Conservation (phyloP, 2,329 filamentous ascomycete genomes). For the Phoma sp. region DNA sequence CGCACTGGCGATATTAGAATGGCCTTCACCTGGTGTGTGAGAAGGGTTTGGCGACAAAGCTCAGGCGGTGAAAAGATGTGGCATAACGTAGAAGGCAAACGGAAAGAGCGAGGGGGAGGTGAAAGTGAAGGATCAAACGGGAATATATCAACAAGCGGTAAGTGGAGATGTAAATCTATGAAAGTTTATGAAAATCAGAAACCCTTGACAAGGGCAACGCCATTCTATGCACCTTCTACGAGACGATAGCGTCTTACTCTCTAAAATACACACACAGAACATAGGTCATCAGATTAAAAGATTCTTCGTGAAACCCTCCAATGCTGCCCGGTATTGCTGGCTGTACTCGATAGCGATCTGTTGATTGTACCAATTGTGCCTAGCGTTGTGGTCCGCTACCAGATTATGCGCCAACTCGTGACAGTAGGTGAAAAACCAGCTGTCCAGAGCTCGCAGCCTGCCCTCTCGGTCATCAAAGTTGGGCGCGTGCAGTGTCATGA, state of each 20-base stretch:
- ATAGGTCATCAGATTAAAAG: constrained; percentile 18
- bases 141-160: not conserved
- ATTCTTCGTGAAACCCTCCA: constrained; percentile 34
- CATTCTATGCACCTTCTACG: not conserved
- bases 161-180: not conserved
- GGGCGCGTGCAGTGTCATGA: constrained; percentile 73
- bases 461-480: constrained; percentile 37
- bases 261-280: not conserved
- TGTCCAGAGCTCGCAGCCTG: constrained; percentile 64
- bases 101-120: not conserved
- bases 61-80: not conserved
- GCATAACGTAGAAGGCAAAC: not conserved
- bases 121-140: not conserved
- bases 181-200: not conserved
- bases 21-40: not conserved
- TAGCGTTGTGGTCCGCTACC: constrained; percentile 69
- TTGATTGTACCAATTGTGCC: constrained; percentile 49
- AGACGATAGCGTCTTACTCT: too few species aligned
- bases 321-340: constrained; percentile 38
- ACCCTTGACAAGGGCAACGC: not conserved
- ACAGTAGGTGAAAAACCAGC: constrained; percentile 94
- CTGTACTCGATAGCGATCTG: constrained; percentile 50
- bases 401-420: constrained; percentile 97
- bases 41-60: not conserved
- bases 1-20: not conserved